phyloP scores from a whole-genome alignment of 495 filamentous ascomycete species.

The Hyaloscypha finlandica region DNA sequence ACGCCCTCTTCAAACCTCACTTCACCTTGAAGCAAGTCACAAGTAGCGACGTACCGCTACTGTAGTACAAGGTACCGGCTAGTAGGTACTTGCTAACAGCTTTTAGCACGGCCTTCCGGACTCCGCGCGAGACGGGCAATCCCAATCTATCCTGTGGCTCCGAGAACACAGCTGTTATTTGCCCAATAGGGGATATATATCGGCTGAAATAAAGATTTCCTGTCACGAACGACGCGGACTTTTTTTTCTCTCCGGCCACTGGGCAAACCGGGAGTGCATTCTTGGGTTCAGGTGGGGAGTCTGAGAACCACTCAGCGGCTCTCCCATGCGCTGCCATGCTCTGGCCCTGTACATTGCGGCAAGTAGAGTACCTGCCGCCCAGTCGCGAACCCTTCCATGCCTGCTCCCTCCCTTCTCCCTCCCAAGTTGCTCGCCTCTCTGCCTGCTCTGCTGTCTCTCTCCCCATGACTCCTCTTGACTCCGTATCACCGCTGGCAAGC shows the following conservation, averaged over 20 bases:
- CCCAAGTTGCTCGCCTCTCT: too few species aligned
- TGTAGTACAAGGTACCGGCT: neutral
- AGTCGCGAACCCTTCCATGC: neutral
- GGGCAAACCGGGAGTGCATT: neutral
- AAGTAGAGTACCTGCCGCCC: neutral
- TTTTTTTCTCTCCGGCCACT: neutral
- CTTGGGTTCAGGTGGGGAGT: neutral
- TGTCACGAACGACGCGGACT: neutral
- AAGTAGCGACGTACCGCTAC: neutral
- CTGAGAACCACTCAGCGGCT: neutral
- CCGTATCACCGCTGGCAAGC: neutral
- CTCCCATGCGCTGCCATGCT: conserved; percentile 1
- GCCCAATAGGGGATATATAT: neutral
- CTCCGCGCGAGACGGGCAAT: conserved; percentile 11
- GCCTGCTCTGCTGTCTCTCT: too few species aligned
- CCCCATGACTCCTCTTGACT: neutral
- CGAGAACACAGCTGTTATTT: neutral
- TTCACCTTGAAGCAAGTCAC: neutral
- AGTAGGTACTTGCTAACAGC: neutral
- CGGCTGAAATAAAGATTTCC: neutral
- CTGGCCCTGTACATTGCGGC: neutral
- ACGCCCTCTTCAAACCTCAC: neutral
- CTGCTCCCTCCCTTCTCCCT: too few species aligned
- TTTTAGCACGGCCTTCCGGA: conserved; percentile 11
- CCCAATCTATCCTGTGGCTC: neutral